Evolutionary conservation across 2,329 filamentous ascomycete genomes (phyloP).

Genomic region (Lecanoromycetidae sp.): DNA sequence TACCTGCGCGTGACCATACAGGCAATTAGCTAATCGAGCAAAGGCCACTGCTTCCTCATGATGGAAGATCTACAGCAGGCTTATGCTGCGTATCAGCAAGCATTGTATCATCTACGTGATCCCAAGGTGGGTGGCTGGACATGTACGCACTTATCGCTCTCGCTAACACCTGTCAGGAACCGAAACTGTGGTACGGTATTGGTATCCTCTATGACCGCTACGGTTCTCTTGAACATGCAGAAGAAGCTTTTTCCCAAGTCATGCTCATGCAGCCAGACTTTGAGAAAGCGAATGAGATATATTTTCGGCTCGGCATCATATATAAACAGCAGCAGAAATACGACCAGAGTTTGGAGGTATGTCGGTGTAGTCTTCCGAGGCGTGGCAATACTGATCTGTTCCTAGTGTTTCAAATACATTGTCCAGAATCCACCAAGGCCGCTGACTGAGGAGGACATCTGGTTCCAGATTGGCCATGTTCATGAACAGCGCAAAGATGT

Average conservation of each 20-base stretch:
- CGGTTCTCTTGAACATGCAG: slow-evolving; percentile 89
- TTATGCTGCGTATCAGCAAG: slow-evolving; percentile 92
- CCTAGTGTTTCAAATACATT: slow-evolving; percentile 94
- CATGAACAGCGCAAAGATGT: slow-evolving; percentile 99
- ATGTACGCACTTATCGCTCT: slow-evolving; percentile 16
- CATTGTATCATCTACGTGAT: slow-evolving; percentile 80
- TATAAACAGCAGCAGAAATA: slow-evolving; percentile 98
- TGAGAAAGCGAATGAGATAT: slow-evolving; percentile 98
- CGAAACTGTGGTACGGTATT: slow-evolving; percentile 97
- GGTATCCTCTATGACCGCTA: slow-evolving; percentile 96
- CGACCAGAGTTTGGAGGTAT: slow-evolving; percentile 76
- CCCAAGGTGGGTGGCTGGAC: slow-evolving; percentile 57
- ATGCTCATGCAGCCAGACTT: slow-evolving; percentile 98
- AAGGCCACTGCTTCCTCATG: slow-evolving; percentile 97
- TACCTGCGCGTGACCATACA: background rate
- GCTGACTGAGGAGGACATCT: slow-evolving; percentile 93
- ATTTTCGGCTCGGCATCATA: slow-evolving; percentile 97
- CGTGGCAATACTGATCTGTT: slow-evolving; percentile 17
- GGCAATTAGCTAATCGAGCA: slow-evolving; percentile 20
- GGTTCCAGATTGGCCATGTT: slow-evolving; percentile 98
- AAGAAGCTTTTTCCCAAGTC: slow-evolving; percentile 95
- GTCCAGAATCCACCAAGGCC: slow-evolving; percentile 84
- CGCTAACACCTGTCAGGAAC: slow-evolving; percentile 48
- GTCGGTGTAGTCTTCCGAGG: slow-evolving; percentile 21
- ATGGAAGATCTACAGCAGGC: slow-evolving; percentile 96